A percentile compares a stretch with the other conserved stretches of the same genome.
Evolutionary conservation across 257 asterid species (phyloP).

Genomic region (Fraxinus cuspidata): DNA sequence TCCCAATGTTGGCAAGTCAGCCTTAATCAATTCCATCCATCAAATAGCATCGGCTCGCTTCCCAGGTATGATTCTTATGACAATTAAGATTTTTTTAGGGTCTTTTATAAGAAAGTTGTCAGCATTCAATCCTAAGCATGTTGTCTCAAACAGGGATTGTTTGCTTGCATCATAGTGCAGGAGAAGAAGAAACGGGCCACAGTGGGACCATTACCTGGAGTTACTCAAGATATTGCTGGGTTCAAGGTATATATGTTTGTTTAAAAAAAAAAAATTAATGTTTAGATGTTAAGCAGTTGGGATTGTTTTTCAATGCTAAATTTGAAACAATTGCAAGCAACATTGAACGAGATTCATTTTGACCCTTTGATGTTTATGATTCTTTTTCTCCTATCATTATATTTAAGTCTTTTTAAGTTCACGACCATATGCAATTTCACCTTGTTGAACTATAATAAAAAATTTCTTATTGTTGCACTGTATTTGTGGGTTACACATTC

Average conservation of each 20-base stretch:
- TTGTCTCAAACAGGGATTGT: constrained; percentile 28
- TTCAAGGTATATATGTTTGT: constrained; percentile 55
- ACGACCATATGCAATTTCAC: background rate
- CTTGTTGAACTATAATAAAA: background rate
- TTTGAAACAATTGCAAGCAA: background rate
- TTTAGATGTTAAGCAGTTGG: background rate
- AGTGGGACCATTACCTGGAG: constrained; percentile 96
- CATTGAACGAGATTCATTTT: background rate
- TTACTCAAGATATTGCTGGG: constrained; percentile 98
- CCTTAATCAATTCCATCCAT: constrained; percentile 80
- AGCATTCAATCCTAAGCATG: constrained; percentile 17
- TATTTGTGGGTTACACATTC: background rate
- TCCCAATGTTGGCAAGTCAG: constrained; percentile 97
- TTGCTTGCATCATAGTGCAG: constrained; percentile 74
- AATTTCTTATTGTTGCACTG: background rate
- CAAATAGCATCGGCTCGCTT: constrained; percentile 78
- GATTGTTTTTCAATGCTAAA: background rate
- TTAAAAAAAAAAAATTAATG: background rate
- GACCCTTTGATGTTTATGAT: background rate
- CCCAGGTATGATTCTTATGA: constrained; percentile 56
- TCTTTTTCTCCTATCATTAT: background rate
- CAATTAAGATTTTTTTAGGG: constrained; percentile 10
- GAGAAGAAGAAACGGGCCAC: constrained; percentile 80
- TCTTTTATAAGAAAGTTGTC: background rate
- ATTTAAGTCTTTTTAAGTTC: background rate